Evolutionary conservation across 305 asterid species (phyloP).

Genomic region (Fraxinus sp.): DNA sequence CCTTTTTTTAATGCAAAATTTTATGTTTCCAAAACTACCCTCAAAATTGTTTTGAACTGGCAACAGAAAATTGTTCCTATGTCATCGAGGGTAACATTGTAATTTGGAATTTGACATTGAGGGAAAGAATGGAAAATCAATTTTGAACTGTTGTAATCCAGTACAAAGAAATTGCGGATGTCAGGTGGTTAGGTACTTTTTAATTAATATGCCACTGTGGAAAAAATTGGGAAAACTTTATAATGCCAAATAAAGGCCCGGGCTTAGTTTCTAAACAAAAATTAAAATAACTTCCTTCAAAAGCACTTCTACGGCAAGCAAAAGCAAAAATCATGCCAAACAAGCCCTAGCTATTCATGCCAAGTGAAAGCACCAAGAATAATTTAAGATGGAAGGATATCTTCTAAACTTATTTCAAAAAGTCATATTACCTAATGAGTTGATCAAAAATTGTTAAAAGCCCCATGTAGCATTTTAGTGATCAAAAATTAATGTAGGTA

Average conservation of each 20-base stretch:
- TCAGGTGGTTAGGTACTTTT: background rate
- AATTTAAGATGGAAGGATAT: background rate
- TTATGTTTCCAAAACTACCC: background rate
- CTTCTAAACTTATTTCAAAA: background rate
- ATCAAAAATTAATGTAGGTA: background rate
- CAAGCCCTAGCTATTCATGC: background rate
- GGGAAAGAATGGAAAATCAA: background rate
- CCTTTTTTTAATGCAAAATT: background rate
- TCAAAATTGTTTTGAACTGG: background rate
- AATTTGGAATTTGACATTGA: background rate
- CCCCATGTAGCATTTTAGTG: no score
- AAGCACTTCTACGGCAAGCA: background rate
- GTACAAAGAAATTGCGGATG: background rate
- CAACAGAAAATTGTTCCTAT: background rate
- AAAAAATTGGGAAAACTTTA: background rate
- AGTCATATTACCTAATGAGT: background rate
- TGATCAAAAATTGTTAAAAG: background rate
- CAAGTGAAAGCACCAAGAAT: background rate
- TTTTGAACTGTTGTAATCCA: background rate
- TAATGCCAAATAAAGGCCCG: background rate
- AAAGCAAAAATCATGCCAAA: background rate
- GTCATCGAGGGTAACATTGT: background rate
- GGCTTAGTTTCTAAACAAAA: background rate
- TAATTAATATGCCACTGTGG: background rate
- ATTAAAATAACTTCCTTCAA: background rate